phyloP scores from a whole-genome alignment of 2,329 filamentous ascomycete genomes.

The Aureobasidium sp. region DNA sequence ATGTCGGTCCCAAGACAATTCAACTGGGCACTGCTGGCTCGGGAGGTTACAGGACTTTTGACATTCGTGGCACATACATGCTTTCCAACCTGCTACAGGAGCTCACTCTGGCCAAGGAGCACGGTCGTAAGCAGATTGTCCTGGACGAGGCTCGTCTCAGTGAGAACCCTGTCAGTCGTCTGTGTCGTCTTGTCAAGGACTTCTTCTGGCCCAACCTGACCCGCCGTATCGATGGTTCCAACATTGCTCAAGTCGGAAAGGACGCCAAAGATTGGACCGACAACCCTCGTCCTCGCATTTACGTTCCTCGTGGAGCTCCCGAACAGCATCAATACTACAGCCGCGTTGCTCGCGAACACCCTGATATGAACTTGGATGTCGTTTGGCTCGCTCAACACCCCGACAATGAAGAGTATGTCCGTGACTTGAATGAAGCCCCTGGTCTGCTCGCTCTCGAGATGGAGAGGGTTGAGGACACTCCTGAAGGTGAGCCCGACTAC shows the following conservation, averaged over 20 bases:
- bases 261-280: slow-evolving; percentile 96
- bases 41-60: slow-evolving; percentile 77
- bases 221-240: slow-evolving; percentile 78
- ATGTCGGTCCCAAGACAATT: slow-evolving; percentile 83
- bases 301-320: slow-evolving; percentile 74
- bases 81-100: slow-evolving; percentile 94
- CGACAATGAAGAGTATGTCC: slow-evolving; percentile 53
- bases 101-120: slow-evolving; percentile 83
- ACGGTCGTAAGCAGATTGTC: slow-evolving; percentile 79
- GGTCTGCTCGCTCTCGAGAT: slow-evolving; percentile 86
- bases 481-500: slow-evolving; percentile 61
- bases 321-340: slow-evolving; percentile 88
- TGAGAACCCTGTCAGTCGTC: slow-evolving; percentile 86
- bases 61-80: slow-evolving; percentile 94
- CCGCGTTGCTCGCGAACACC: slow-evolving; percentile 65
- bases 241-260: slow-evolving; percentile 73
- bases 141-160: slow-evolving; percentile 86
- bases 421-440: slow-evolving; percentile 76
- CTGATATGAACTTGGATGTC: slow-evolving; percentile 82
- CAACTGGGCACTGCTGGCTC: slow-evolving; percentile 78
- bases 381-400: slow-evolving; percentile 69
- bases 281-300: slow-evolving; percentile 83
- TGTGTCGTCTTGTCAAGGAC: slow-evolving; percentile 77
- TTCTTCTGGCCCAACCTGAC: slow-evolving; percentile 93
- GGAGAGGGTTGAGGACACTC: slow-evolving; percentile 56